Evolutionary conservation across 768 basidiomycete species (phyloP).

Genomic region (Leccinum boreale): DNA sequence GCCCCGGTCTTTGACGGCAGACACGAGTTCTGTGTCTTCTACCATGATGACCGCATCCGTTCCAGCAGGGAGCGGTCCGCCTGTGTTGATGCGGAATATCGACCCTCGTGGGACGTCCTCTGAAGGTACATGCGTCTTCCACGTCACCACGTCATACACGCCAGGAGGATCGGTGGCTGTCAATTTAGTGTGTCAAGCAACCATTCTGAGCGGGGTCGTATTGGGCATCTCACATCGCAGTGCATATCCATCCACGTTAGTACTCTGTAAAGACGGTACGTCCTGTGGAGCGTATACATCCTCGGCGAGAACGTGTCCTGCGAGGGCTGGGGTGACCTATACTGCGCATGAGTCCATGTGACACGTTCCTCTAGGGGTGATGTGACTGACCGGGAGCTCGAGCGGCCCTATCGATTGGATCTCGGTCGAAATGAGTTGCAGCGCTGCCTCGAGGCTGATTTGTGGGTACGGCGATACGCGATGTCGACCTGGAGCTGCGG

Average conservation of each 20-base stretch:
- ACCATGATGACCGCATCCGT: constrained; percentile 88
- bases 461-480: constrained; percentile 76
- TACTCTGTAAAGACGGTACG: constrained; percentile 63
- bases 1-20: constrained; percentile 39
- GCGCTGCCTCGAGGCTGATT: constrained; percentile 62
- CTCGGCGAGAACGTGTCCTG: constrained; percentile 72
- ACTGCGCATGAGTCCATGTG: background rate
- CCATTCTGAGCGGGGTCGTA: background rate
- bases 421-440: constrained; percentile 51
- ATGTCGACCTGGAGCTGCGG: constrained; percentile 63
- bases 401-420: constrained; percentile 40
- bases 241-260: constrained; percentile 90
- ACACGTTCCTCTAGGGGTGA: background rate
- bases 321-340: constrained; percentile 59
- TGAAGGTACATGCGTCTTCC: constrained; percentile 37
- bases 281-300: constrained; percentile 64
- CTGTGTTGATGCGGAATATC: constrained; percentile 76
- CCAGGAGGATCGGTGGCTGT: constrained; percentile 65
- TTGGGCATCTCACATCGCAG: constrained; percentile 51
- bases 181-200: background rate
- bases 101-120: constrained; percentile 42
- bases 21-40: constrained; percentile 81
- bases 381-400: constrained; percentile 41
- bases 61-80: constrained; percentile 73
- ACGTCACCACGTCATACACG: constrained; percentile 63